Evolutionary conservation across 352 stramenopile species (phyloP).

Genomic region (Paralagenidium karlingii): DNA sequence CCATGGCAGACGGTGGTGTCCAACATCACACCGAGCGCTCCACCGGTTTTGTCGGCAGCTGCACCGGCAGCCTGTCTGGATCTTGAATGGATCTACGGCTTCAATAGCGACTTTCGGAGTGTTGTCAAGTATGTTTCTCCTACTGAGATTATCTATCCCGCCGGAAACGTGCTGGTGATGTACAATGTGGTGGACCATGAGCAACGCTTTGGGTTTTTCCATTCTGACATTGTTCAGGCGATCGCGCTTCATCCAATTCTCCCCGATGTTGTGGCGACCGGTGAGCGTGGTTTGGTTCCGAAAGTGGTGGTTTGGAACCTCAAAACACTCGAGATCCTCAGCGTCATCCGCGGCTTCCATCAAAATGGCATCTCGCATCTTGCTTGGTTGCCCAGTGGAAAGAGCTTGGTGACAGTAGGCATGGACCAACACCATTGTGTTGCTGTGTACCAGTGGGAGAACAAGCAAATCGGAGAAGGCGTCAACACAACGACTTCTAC

Average conservation of each 20-base stretch:
- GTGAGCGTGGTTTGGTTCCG: constrained; percentile 35
- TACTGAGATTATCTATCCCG: constrained; percentile 46
- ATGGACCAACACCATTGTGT: constrained; percentile 58
- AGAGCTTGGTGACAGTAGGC: constrained; percentile 48
- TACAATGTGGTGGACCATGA: constrained; percentile 65
- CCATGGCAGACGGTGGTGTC: constrained; percentile 53
- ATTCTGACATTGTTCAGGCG: constrained; percentile 43
- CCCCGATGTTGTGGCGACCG: constrained; percentile 33
- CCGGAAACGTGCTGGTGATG: constrained; percentile 40
- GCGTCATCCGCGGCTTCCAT: constrained; percentile 56
- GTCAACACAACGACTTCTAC: not conserved
- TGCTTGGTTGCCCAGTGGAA: constrained; percentile 59
- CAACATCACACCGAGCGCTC: constrained; percentile 41
- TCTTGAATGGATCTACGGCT: constrained; percentile 71
- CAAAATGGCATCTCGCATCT: constrained; percentile 43
- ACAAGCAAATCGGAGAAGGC: constrained; percentile 2
- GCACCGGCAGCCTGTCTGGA: constrained; percentile 44
- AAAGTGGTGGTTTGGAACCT: constrained; percentile 64
- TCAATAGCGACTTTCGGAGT: constrained; percentile 53
- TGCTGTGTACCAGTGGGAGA: constrained; percentile 67
- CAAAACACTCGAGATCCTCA: constrained; percentile 24
- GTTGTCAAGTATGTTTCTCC: constrained; percentile 49
- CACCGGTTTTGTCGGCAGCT: constrained; percentile 30
- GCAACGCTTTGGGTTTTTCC: constrained; percentile 48
- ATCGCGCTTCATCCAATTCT: constrained; percentile 42